Evolutionary conservation across 352 stramenopile species (phyloP).

Genomic region (Pythium brassicae): DNA sequence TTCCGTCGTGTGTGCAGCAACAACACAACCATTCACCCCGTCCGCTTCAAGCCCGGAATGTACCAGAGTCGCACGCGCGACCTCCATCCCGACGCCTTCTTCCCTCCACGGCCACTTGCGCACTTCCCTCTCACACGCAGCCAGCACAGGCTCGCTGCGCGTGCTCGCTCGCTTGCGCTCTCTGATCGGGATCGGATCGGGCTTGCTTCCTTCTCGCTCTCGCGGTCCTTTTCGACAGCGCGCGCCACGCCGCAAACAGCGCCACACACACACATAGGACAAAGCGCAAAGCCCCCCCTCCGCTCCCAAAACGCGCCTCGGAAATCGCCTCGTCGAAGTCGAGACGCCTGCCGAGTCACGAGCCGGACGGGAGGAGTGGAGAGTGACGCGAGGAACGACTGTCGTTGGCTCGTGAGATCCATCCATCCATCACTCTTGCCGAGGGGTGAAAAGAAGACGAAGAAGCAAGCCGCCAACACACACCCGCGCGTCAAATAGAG

Average conservation of each 20-base stretch:
- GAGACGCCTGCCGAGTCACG: no score
- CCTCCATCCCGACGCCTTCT: not conserved
- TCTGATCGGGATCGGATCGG: no score
- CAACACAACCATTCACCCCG: not conserved
- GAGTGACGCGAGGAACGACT: constrained; percentile 1
- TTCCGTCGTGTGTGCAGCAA: not conserved
- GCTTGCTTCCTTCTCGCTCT: no score
- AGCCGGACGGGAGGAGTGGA: no score
- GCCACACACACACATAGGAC: no score
- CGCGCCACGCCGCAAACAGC: no score
- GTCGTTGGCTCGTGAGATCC: constrained; percentile 2
- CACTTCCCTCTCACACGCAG: not conserved
- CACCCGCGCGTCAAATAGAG: not conserved
- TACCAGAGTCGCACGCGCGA: not conserved
- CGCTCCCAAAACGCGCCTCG: not conserved
- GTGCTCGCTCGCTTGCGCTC: no score
- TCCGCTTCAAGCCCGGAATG: not conserved
- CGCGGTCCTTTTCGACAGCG: no score
- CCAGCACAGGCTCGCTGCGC: not conserved
- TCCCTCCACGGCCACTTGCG: not conserved
- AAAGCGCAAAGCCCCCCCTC: no score
- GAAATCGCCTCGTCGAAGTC: constrained; percentile 1
- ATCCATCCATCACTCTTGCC: not conserved
- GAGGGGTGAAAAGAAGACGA: not conserved
- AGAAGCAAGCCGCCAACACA: not conserved